Evolutionary conservation across 2,329 filamentous ascomycete species (phyloP), one percentile per base, ranked within the genome.

Genomic region (Colletotrichum tabaci): DNA sequence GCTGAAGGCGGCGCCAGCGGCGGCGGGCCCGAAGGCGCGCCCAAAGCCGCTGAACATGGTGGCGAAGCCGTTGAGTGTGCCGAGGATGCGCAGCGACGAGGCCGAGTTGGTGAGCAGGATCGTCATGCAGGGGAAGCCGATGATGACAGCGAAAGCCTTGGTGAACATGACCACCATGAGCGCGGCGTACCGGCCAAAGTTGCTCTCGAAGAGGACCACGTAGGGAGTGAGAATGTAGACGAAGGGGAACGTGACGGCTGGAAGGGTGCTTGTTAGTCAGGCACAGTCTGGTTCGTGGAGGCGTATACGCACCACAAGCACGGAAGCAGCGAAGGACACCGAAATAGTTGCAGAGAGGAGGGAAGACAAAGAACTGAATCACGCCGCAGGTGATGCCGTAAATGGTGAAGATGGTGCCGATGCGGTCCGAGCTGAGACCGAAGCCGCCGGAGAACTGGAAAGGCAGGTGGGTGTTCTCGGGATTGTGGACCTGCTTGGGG

Each of bases 21-120:
- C 80, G 0, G 93, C 93, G 0, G 96, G 96, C 0, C 96, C 96
- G 0, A 88, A 77, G 0, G 94, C 95, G 60, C 95, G 86, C 2
- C 95, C 96, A 6, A 98, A 81, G 0, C 94, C 95, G 74, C 91
- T 92, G 44, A 95, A 90, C 67, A 92, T 93, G 0, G 95, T 98
- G 0, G 94, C 95, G 73, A 98, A 91, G 3, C 96, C 96, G 77
- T 98, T 98, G 66, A 98, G 93, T 0, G 93, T 95, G 3, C 96
- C 96, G 2, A 98, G 90, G 1, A 97, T 93, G 61, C 94, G 89
- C 67, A 93, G 92, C 9, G 92, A 95, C 0, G 95, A 94, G 0
- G 95, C 93, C 18, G 94, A 92, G 81, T 98, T 97, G 71, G 94
- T 93, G 40, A 98, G 88, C 58, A 98, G 86, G 76, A 98, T 98